Conservation (phyloP, 306 rosid genomes). For the Prunus salicina region DNA sequence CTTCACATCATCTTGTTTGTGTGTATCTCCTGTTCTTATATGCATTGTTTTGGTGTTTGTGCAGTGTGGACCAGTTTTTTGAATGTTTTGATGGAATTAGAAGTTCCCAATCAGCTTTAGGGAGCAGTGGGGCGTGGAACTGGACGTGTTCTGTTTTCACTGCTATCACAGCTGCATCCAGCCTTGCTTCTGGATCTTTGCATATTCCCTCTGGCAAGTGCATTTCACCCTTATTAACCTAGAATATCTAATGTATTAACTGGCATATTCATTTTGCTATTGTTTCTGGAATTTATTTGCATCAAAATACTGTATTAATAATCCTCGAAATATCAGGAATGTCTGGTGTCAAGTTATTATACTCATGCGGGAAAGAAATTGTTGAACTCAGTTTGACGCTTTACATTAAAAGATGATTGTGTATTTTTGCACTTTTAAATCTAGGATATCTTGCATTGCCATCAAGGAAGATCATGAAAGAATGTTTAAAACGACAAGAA, state of each 20-base stretch:
- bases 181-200: constrained; percentile 94
- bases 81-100: constrained; percentile 97
- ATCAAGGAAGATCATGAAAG: neutral
- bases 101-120: constrained; percentile 80
- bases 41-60: constrained; percentile 21
- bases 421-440: neutral
- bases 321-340: neutral
- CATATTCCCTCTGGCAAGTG: constrained; percentile 66
- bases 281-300: neutral
- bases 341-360: neutral
- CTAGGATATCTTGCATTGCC: neutral
- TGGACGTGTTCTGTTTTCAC: constrained; percentile 91
- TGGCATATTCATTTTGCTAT: constrained; percentile 3
- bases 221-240: constrained; percentile 13
- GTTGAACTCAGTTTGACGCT: neutral
- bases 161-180: constrained; percentile 95
- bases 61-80: constrained; percentile 96
- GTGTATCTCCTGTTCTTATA: neutral
- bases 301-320: neutral
- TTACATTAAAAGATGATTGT: neutral
- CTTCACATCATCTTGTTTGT: neutral
- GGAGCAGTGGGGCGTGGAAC: constrained; percentile 95
- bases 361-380: neutral
- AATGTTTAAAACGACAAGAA: neutral
- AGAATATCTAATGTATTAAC: neutral